Evolutionary conservation across 306 rosid genomes (phyloP), one percentile per base, ranked within the genome.

Genomic region (Sicyos edulis): DNA sequence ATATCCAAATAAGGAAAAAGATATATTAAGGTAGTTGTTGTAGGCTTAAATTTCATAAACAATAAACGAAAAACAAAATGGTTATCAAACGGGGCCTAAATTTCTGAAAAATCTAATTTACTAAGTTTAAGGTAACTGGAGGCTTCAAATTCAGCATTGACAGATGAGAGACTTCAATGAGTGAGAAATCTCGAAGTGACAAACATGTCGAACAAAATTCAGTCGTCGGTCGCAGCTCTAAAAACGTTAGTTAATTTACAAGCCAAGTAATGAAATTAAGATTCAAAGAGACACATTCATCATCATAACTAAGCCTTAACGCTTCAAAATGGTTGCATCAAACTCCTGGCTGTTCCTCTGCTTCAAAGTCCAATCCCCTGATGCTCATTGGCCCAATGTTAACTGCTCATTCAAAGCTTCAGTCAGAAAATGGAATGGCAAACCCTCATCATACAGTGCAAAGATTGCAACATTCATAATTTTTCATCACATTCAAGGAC

Each of bases 301-400:
- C 19, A 51, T 51, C 55, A 51, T 7, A 50, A 4, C 8, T 1
- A 12, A 22, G 63, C 24, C 10, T 32, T 6, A 37, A 37, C 44
- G 42, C 40, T 56, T 47, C 4, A 45, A 7, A 20, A 59, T 60
- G 45, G 55, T 42, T 58, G 10, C 58, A 22, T 29, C 69, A 24
- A n/a, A 20, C 76, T 75, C 1, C 47, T 44, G 40, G 56, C 2
- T 59, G 72, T 32, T 86, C 86, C 50, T 87, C 92, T 42, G 75
- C 86, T 75, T 80, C 89, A 50, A 83, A 86, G 62, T 87, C 79
- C 82, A 90, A 69, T 44, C 96, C 96, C 8, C 85, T 68, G 45
- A 93, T 88, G 70, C 80, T 90, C 98, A 90, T 93, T 72, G 57
- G 86, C 57, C 98, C 98, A 14, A 88, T 70, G 80, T 93, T 93